Evolutionary conservation across 78 protist species (phyloP).

Genomic region (Speleostelium caveatum): DNA sequence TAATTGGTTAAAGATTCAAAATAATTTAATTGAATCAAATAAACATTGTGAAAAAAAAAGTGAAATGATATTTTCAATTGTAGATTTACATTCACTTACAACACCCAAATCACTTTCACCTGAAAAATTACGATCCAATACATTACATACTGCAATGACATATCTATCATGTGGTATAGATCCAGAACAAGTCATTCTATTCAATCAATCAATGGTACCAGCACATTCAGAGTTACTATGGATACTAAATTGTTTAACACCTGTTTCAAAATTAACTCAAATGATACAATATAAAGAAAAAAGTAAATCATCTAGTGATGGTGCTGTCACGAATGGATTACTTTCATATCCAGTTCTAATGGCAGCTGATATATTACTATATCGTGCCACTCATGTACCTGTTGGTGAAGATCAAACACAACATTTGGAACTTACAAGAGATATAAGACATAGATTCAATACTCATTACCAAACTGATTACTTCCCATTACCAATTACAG

Average conservation of each 20-base stretch:
- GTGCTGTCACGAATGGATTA: constrained; percentile 74
- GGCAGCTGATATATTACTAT: constrained; percentile 93
- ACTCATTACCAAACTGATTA: constrained; percentile 5
- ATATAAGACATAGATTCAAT: constrained; percentile 83
- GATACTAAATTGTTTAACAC: constrained; percentile 80
- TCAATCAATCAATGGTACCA: constrained; percentile 78
- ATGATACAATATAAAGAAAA: constrained; percentile 87
- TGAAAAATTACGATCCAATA: constrained; percentile 5
- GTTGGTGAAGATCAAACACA: constrained; percentile 94
- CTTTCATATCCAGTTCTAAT: constrained; percentile 88
- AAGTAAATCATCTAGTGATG: background rate
- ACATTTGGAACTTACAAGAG: constrained; percentile 88
- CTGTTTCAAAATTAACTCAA: constrained; percentile 44
- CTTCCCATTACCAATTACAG: constrained; percentile 57
- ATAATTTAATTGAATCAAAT: background rate
- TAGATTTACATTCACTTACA: constrained; percentile 81
- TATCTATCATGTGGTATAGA: constrained; percentile 83
- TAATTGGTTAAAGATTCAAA: constrained; percentile 82
- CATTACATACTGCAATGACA: constrained; percentile 36
- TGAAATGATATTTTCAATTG: constrained; percentile 70
- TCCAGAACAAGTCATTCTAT: constrained; percentile 67
- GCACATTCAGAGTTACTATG: constrained; percentile 84
- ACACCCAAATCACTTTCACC: constrained; percentile 52
- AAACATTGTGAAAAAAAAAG: constrained; percentile 1
- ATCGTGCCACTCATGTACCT: constrained; percentile 88